A percentile compares a stretch with the other conserved stretches of the same genome.
phyloP scores from a whole-genome alignment of 2,329 filamentous ascomycete species.

The Decorospora gaudefroyi region DNA sequence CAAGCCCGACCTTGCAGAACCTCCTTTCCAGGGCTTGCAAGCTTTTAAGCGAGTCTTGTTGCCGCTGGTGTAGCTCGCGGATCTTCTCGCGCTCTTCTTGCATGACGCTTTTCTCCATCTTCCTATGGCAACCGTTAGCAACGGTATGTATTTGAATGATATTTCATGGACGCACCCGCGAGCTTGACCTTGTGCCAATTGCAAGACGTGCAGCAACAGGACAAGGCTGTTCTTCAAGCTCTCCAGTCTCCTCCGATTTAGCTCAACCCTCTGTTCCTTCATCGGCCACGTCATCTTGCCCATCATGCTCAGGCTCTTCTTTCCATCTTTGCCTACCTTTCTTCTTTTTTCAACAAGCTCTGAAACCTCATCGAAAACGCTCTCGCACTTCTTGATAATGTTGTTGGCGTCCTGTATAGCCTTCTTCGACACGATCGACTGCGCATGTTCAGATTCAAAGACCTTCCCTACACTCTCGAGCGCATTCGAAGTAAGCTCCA shows the following conservation, averaged over 20 bases:
- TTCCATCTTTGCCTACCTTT: conserved; percentile 21
- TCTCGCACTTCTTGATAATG: conserved; percentile 32
- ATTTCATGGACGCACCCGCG: conserved; percentile 14
- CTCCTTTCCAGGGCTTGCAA: conserved; percentile 29
- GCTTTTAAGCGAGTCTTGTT: conserved; percentile 32
- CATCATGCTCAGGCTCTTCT: conserved; percentile 17
- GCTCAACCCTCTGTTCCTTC: conserved; percentile 32
- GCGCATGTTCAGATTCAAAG: conserved; percentile 23
- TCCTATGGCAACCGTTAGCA: conserved; percentile 11
- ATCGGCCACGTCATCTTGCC: conserved; percentile 33
- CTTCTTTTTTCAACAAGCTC: conserved; percentile 29
- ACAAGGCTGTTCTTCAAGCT: conserved; percentile 36
- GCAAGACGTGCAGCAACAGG: conserved; percentile 35
- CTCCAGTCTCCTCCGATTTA: conserved; percentile 31
- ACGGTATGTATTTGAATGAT: background rate
- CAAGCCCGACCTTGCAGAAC: conserved; percentile 19
- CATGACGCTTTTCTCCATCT: conserved; percentile 22
- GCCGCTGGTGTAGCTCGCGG: conserved; percentile 32
- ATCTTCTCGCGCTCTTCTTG: conserved; percentile 33
- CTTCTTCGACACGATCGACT: conserved; percentile 23
- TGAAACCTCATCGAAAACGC: conserved; percentile 33
- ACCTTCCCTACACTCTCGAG: conserved; percentile 31
- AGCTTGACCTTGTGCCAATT: conserved; percentile 30
- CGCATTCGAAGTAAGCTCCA: conserved; percentile 31
- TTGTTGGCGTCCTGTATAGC: conserved; percentile 31